Evolutionary conservation across 352 stramenopile genomes (phyloP), one percentile per base, ranked within the genome.

Genomic region (Pythium insidiosum): DNA sequence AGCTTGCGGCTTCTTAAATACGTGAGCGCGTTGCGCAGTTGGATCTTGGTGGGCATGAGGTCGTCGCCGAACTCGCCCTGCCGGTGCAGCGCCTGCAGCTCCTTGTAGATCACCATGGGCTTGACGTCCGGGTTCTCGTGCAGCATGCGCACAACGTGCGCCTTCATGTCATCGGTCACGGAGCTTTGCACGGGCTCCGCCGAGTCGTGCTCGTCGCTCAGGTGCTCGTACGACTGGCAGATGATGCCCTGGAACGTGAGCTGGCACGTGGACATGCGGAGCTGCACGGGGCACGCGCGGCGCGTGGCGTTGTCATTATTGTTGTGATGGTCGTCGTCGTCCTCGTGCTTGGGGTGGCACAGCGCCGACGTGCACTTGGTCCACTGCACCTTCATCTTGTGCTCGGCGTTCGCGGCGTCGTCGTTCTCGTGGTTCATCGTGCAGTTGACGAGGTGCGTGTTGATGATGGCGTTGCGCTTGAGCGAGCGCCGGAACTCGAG

Each of bases 321-420:
- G n/a, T n/a, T n/a, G n/a, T n/a, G n/a, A n/a, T n/a, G n/a, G n/a
- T n/a, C n/a, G 19, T 50, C 29, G 15, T 28, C 16, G 33, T 55
- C 31, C 16, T 63, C 31, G 38, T 34, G 12, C 60, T 85, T 85
- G n/a, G 75, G 75, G 41, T 88, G 75, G 46, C 75, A 88, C 54
- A 88, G 50, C 20, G 70, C 73, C 42, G 75, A 88, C 24, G 75
- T 88, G 56, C 75, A 88, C 57, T 84, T 85, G 47, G 75, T 86
- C 75, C 75, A 88, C 49, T 88, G 75, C 20, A 88, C 75, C 35
- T 88, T 88, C 75, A 88, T 88, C 62, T 88, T 88, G 61, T 88
- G 75, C 37, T 88, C 75, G 7, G 56, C 49, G 44, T 68, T 68
- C 5, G 50, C 58, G 34, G 48, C 50, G 12, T 68, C 52, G 21